Evolutionary conservation across 169 alveolate genomes (phyloP).

Genomic region (Amoebophrya sp.): DNA sequence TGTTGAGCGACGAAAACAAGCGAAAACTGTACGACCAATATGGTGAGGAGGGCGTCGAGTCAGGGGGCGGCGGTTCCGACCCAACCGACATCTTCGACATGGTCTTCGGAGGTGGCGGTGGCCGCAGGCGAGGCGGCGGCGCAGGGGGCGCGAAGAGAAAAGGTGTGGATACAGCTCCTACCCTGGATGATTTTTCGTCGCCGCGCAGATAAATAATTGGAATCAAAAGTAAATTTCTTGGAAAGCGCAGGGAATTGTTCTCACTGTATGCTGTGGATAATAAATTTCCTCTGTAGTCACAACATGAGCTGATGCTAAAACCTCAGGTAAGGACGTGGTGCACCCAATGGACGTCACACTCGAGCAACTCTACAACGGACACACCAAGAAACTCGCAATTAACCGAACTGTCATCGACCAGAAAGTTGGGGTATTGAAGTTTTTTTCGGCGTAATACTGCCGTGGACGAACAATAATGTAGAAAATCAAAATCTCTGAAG

Average conservation of each 20-base stretch:
- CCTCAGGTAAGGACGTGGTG: conserved; percentile 54
- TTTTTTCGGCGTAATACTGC: too few relatives aligned
- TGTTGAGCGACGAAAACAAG: conserved; percentile 72
- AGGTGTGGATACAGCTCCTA: background rate
- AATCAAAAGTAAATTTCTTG: too few relatives aligned
- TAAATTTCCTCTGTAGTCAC: background rate
- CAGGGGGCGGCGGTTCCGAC: conserved; percentile 35
- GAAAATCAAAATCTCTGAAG: too few relatives aligned
- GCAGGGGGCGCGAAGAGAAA: background rate
- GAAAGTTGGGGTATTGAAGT: background rate
- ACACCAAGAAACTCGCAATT: conserved; percentile 54
- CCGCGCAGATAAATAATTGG: too few relatives aligned
- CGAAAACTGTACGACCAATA: conserved; percentile 51
- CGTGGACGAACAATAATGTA: too few relatives aligned
- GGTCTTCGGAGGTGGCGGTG: conserved; percentile 56
- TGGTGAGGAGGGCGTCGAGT: conserved; percentile 48
- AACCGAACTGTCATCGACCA: conserved; percentile 53
- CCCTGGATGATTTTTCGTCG: too few relatives aligned
- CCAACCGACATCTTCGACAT: conserved; percentile 32
- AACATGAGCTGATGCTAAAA: conserved; percentile 32
- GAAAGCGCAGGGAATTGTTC: too few relatives aligned
- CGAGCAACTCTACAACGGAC: conserved; percentile 71
- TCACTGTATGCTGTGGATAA: too few relatives aligned
- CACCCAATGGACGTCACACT: conserved; percentile 60
- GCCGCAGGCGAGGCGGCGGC: conserved; percentile 29